phyloP scores from a whole-genome alignment of 768 basidiomycete genomes.

The Amyloporia xantha region DNA sequence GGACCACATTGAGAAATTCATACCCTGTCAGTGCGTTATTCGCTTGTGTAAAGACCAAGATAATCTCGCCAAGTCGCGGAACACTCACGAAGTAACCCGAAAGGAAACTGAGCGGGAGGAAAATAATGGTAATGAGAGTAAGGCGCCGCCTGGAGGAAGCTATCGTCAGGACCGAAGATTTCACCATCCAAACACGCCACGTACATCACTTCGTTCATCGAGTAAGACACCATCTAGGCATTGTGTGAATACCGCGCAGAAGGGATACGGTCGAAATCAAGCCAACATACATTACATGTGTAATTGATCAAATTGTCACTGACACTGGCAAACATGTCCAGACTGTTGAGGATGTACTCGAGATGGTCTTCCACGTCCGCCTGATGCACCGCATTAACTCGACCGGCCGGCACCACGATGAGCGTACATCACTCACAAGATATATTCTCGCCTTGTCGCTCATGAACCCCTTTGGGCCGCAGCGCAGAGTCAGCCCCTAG shows the following conservation, averaged over 20 bases:
- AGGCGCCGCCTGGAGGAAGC: conserved; percentile 29
- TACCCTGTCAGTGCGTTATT: conserved; percentile 51
- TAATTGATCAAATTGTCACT: conserved; percentile 63
- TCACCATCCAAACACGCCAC: background rate
- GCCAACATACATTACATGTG: conserved; percentile 56
- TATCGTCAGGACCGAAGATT: background rate
- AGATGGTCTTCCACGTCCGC: conserved; percentile 69
- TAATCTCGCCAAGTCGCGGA: background rate
- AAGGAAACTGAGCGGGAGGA: conserved; percentile 56
- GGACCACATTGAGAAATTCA: conserved; percentile 56
- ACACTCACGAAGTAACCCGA: conserved; percentile 59
- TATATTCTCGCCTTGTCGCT: conserved; percentile 59
- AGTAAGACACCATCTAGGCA: conserved; percentile 56
- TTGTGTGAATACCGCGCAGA: background rate
- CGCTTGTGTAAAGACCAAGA: background rate
- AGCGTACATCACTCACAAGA: conserved; percentile 35
- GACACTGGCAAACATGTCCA: conserved; percentile 66
- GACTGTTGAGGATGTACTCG: conserved; percentile 55
- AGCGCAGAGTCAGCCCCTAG: conserved; percentile 10
- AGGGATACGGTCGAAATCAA: background rate
- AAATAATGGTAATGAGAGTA: conserved; percentile 59
- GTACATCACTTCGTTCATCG: conserved; percentile 64
- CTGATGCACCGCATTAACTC: conserved; percentile 24
- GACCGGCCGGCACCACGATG: background rate
- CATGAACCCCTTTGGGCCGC: conserved; percentile 47